phyloP scores from a whole-genome alignment of 331 rosid species.

The Spiraea crenata region DNA sequence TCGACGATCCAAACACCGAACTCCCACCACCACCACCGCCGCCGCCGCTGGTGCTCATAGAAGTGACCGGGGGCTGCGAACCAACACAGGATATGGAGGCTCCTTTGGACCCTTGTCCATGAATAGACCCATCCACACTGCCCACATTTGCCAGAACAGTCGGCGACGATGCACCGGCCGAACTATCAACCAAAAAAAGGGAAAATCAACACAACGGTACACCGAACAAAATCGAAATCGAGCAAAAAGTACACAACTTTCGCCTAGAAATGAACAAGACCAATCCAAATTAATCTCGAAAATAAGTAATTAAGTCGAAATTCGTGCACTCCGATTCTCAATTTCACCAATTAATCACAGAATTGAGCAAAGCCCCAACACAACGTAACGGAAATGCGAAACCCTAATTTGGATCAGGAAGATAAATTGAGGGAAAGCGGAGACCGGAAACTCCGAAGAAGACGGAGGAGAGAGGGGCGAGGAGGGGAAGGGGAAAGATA shows the following conservation, averaged over 20 bases:
- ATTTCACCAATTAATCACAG: slow-evolving; percentile 11
- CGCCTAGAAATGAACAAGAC: neutral
- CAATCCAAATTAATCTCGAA: neutral
- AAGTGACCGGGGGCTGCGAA: slow-evolving; percentile 83
- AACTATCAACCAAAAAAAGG: slow-evolving; percentile 48
- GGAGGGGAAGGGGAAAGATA: neutral
- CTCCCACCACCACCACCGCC: slow-evolving; percentile 32
- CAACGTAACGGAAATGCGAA: slow-evolving; percentile 1
- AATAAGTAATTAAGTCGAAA: slow-evolving; percentile 1
- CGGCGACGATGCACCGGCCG: slow-evolving; percentile 98
- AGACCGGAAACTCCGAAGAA: slow-evolving; percentile 22
- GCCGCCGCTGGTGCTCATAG: slow-evolving; percentile 84
- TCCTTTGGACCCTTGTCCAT: slow-evolving; percentile 86
- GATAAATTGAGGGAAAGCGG: slow-evolving; percentile 8
- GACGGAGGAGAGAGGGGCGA: neutral
- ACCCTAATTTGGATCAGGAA: slow-evolving; percentile 43
- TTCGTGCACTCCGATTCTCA: neutral
- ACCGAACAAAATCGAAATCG: neutral
- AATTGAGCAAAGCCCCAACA: slow-evolving; percentile 20
- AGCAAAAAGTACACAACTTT: neutral
- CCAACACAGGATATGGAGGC: slow-evolving; percentile 95
- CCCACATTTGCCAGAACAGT: slow-evolving; percentile 84
- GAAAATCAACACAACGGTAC: slow-evolving; percentile 18
- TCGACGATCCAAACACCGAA: slow-evolving; percentile 74
- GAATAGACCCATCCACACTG: slow-evolving; percentile 86